phyloP scores from a whole-genome alignment of 1,284 basidiomycete genomes.

The Ceraceosorus guamensis region DNA sequence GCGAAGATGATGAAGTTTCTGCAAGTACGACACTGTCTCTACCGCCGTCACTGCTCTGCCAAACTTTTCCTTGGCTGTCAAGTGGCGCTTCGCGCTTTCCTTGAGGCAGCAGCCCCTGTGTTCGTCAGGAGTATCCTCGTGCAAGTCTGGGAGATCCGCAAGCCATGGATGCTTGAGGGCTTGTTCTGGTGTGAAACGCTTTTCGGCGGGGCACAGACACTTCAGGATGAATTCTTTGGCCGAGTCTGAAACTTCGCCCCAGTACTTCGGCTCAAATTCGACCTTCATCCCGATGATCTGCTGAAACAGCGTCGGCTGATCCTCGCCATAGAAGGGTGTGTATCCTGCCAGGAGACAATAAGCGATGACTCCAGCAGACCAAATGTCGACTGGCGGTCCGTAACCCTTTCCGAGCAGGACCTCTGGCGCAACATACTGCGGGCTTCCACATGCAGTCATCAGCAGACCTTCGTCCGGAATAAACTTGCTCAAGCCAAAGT shows the following conservation, averaged over 20 bases:
- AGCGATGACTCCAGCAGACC: conserved; percentile 46
- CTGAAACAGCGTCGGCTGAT: conserved; percentile 39
- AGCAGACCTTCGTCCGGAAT: conserved; percentile 41
- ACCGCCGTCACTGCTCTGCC: conserved; percentile 38
- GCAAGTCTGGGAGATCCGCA: conserved; percentile 26
- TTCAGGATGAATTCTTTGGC: conserved; percentile 45
- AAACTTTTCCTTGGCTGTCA: conserved; percentile 32
- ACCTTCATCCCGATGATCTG: conserved; percentile 42
- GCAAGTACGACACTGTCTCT: conserved; percentile 36
- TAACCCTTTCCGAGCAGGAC: conserved; percentile 46
- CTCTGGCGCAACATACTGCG: conserved; percentile 47
- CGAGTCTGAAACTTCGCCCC: conserved; percentile 36
- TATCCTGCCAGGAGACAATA: conserved; percentile 46
- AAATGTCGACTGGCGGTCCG: conserved; percentile 40
- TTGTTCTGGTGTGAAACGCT: conserved; percentile 40
- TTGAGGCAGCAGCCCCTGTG: conserved; percentile 37
- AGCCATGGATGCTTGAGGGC: conserved; percentile 45
- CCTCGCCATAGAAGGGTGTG: conserved; percentile 46
- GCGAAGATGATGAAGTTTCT: conserved; percentile 32
- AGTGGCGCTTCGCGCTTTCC: conserved; percentile 27
- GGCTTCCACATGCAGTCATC: conserved; percentile 45
- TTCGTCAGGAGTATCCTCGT: conserved; percentile 16
- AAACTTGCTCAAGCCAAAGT: conserved; percentile 45
- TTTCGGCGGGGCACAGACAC: conserved; percentile 35
- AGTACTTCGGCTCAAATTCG: conserved; percentile 42